phyloP scores from a whole-genome alignment of 345 rosid genomes.

The Microthlaspi erraticum region DNA sequence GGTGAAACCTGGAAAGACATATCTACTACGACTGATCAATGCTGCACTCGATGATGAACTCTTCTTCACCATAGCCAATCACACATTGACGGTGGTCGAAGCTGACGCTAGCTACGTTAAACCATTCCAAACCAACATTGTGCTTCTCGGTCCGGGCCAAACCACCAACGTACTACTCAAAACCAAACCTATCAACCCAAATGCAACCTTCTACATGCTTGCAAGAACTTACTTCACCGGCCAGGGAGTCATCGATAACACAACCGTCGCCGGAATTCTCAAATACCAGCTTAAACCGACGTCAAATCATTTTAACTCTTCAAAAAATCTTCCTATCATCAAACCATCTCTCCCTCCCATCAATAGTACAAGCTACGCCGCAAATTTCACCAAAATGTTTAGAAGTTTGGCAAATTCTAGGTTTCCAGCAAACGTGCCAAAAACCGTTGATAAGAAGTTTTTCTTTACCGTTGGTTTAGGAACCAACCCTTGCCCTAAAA shows the following conservation, averaged over 20 bases:
- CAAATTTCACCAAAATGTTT: constrained; percentile 55
- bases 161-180: constrained; percentile 73
- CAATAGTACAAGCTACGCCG: constrained; percentile 56
- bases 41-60: constrained; percentile 78
- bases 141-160: constrained; percentile 69
- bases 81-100: constrained; percentile 66
- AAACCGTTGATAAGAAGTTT: constrained; percentile 49
- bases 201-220: constrained; percentile 62
- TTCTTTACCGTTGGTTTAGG: constrained; percentile 74
- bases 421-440: constrained; percentile 70
- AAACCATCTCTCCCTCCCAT: constrained; percentile 65
- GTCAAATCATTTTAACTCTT: constrained; percentile 30
- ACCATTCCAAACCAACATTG: constrained; percentile 61
- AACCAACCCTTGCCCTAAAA: constrained; percentile 60
- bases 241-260: constrained; percentile 65
- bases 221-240: constrained; percentile 79
- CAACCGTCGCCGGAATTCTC: constrained; percentile 71
- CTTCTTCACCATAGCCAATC: constrained; percentile 81
- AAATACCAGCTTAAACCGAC: constrained; percentile 48
- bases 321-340: constrained; percentile 29
- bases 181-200: constrained; percentile 58
- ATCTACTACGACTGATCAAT: constrained; percentile 73
- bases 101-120: constrained; percentile 79
- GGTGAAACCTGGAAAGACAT: constrained; percentile 74
- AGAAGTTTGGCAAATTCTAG: constrained; percentile 57